These are phyloP conservation scores for Ulvella scutata DNA, from an alignment of 139 green algal genomes.

Conservation along the genomic window DNA sequence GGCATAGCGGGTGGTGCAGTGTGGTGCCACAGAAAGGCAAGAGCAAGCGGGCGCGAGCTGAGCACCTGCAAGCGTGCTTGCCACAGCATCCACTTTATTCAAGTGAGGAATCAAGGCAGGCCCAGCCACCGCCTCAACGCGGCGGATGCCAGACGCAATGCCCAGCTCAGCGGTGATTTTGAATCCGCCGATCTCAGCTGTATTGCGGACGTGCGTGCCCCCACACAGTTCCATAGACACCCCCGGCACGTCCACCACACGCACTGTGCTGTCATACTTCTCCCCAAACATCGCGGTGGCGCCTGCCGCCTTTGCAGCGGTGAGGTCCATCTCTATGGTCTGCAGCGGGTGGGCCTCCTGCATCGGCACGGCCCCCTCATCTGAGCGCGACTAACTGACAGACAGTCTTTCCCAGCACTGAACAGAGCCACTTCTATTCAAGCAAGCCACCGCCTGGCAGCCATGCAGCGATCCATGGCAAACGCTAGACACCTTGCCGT, in stretches of 20 bases:
- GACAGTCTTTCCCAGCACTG: too few relatives aligned
- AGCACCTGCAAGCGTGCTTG: slow-evolving; percentile 39
- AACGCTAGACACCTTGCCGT: too few relatives aligned
- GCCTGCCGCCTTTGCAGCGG: slow-evolving; percentile 61
- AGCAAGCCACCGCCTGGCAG: too few relatives aligned
- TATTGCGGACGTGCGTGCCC: slow-evolving; percentile 56
- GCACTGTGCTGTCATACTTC: slow-evolving; percentile 79
- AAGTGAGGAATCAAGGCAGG: slow-evolving; percentile 60
- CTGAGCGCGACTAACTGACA: too few relatives aligned
- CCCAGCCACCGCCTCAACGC: slow-evolving; percentile 79
- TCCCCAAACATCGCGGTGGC: slow-evolving; percentile 89
- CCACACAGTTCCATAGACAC: slow-evolving; percentile 84
- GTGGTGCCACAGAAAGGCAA: too few relatives aligned
- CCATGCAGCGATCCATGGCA: too few relatives aligned
- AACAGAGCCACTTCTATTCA: too few relatives aligned
- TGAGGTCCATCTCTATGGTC: slow-evolving; percentile 47
- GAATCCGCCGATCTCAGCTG: slow-evolving; percentile 39
- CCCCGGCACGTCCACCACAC: slow-evolving; percentile 61
- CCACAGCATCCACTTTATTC: slow-evolving; percentile 37
- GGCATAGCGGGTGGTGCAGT: too few relatives aligned
- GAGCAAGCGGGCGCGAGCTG: too few relatives aligned
- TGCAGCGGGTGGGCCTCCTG: slow-evolving; percentile 13
- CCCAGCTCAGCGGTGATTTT: slow-evolving; percentile 47
- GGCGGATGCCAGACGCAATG: slow-evolving; percentile 69
- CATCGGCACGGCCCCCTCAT: slow-evolving; percentile 26